phyloP scores from a whole-genome alignment of 805 yeast species.

The Komagataella populi region DNA sequence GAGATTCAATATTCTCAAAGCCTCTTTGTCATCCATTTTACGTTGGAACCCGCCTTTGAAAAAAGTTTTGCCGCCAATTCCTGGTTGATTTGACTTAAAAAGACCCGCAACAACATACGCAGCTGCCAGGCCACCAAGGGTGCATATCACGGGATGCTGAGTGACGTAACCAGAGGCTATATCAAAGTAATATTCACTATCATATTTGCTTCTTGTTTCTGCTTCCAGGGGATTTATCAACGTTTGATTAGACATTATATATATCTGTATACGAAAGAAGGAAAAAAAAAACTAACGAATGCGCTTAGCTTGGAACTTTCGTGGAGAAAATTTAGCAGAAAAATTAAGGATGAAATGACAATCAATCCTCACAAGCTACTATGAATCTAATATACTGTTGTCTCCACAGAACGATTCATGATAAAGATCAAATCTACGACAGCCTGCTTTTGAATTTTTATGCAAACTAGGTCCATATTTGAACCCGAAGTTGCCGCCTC shows the following conservation, averaged over 20 bases:
- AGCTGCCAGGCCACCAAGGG: constrained; percentile 52
- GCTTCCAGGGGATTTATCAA: constrained; percentile 33
- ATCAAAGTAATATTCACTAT: constrained; percentile 52
- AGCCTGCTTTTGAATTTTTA: no score
- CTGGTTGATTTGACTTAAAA: constrained; percentile 55
- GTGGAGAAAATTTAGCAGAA: background rate
- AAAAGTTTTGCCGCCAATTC: constrained; percentile 51
- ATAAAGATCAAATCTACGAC: no score
- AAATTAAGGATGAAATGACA: no score
- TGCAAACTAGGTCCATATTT: no score
- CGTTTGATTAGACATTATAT: background rate
- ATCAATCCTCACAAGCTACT: no score
- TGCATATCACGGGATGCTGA: constrained; percentile 65
- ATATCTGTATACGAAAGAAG: background rate
- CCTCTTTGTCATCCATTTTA: constrained; percentile 87
- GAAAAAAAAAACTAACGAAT: no score
- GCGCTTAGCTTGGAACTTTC: background rate
- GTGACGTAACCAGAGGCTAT: constrained; percentile 44
- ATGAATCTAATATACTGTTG: no score
- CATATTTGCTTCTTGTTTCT: constrained; percentile 26
- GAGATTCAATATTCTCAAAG: constrained; percentile 69
- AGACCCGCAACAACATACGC: constrained; percentile 56
- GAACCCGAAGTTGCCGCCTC: background rate
- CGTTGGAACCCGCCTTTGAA: constrained; percentile 81
- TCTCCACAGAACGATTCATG: no score